Base-by-base conservation (phyloP, 495 filamentous ascomycete species). In the Penicillium canescens region DNA sequence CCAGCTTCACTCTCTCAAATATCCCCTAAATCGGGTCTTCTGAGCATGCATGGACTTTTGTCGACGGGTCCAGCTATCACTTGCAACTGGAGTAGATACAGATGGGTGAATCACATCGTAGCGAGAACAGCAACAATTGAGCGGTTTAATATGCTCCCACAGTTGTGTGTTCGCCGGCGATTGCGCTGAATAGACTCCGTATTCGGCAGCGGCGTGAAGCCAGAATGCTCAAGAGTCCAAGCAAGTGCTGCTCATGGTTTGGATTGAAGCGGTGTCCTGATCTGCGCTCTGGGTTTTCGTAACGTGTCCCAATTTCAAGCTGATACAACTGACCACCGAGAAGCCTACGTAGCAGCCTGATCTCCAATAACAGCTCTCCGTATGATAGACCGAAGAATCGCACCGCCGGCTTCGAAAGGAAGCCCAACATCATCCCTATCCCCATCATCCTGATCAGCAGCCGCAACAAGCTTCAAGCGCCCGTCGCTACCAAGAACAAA, bases 401-500 rank as follows among this genome's bases (percentile, higher is more conserved):
- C 52, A 33, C 68, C 66, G 50, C 65, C 63, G 2, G 70, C 70
- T 9, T 46, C 55, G 12, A 68, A 43, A 37, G 53, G 37, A 31
- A 59, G 47, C 35, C 44, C 12, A 28, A 41, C 46, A 6, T 60
- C 61, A 11, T 46, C 60, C 9, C 31, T 54, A 21, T 56, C 42
- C 35, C 62, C 59, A 42, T 35, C 59, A 13, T 64, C 61, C 23
- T 51, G 61, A 28, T 55, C 66, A 23, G 52, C 57, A 31, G 63
- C 59, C 12, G 63, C 68, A 64, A 77, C 70, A 14, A 84, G 47
- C 66, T 85, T 85, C 49, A 82, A 59, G 50, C 70, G 78, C 10
- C 82, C 75, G 8, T 83, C 82, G 6, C 55, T 64, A 4, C 77
- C 78, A 18, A 84, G 21, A 21, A 80, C 74, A 66, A 84, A 85